These are phyloP conservation scores for Cladorrhinum sp. DNA, from an alignment of 2,329 filamentous ascomycete species.

Conservation along the genomic window DNA sequence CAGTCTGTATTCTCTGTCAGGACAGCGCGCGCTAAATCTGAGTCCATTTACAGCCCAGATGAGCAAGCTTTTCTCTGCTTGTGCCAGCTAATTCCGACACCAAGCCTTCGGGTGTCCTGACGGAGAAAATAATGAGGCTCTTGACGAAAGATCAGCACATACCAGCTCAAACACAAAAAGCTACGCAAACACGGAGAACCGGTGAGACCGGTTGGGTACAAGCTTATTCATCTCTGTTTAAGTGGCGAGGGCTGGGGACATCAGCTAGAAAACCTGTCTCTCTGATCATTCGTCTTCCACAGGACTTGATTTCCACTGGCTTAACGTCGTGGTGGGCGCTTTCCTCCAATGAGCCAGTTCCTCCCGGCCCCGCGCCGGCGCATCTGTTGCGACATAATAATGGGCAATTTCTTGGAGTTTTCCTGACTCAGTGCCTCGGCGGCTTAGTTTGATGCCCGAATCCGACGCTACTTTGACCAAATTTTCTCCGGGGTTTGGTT, in stretches of 20 bases:
- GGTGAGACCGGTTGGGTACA: background rate
- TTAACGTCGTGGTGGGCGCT: background rate
- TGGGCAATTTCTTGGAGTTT: background rate
- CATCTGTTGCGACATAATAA: background rate
- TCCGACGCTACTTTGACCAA: too few relatives aligned
- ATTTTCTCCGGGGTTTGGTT: too few relatives aligned
- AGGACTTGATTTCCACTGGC: background rate
- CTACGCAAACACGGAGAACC: too few relatives aligned
- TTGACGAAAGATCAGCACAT: background rate
- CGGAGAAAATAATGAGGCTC: background rate
- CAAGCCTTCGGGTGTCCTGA: background rate
- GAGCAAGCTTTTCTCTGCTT: too few relatives aligned
- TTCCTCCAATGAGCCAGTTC: background rate
- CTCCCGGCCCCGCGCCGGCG: background rate
- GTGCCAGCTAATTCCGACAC: background rate
- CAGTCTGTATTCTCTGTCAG: too few relatives aligned
- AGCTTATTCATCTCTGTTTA: background rate
- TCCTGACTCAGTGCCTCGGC: background rate
- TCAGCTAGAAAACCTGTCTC: background rate
- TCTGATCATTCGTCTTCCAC: background rate
- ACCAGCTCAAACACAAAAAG: background rate
- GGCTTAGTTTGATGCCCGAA: too few relatives aligned
- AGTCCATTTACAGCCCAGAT: too few relatives aligned
- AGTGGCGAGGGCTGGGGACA: background rate
- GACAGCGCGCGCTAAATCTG: too few relatives aligned